A percentile compares a stretch with the other conserved stretches of the same genome.
Conservation (phyloP, 2,329 filamentous ascomycete species). For the Fusarium denticulatum region DNA sequence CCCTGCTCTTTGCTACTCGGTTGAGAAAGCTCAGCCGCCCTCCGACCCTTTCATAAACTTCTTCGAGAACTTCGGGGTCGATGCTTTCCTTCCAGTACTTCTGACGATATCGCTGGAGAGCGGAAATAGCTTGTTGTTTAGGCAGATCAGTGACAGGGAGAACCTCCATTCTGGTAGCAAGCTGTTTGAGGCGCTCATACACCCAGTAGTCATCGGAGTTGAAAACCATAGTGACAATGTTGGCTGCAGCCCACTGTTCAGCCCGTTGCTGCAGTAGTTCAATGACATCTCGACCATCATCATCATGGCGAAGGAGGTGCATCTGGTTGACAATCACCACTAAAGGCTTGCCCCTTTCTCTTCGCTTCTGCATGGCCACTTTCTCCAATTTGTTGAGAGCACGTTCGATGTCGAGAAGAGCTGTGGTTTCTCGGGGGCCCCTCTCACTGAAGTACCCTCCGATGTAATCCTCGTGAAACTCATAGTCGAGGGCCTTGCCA, state of each 20-base stretch:
- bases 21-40: constrained; percentile 89
- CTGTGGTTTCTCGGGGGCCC: constrained; percentile 90
- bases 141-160: constrained; percentile 85
- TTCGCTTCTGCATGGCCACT: constrained; percentile 79
- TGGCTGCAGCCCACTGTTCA: constrained; percentile 94
- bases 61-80: constrained; percentile 66
- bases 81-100: constrained; percentile 77
- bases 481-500: constrained; percentile 93
- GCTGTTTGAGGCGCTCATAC: constrained; percentile 91
- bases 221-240: constrained; percentile 90
- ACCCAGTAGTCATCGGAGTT: constrained; percentile 99
- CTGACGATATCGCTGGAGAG: constrained; percentile 81
- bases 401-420: constrained; percentile 92
- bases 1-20: constrained; percentile 82
- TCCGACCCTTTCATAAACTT: constrained; percentile 87
- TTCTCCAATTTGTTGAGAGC: constrained; percentile 99
- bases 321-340: constrained; percentile 95
- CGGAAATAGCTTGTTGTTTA: constrained; percentile 79
- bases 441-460: constrained; percentile 95
- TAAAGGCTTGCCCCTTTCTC: constrained; percentile 72
- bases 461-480: constrained; percentile 98
- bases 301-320: constrained; percentile 89
- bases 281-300: constrained; percentile 90
- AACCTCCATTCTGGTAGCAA: constrained; percentile 94
- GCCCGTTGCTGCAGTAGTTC: constrained; percentile 95